These are phyloP conservation scores for Saposhnikovia divaricata DNA, from an alignment of 129 eudicot species.

Conservation along the genomic window DNA sequence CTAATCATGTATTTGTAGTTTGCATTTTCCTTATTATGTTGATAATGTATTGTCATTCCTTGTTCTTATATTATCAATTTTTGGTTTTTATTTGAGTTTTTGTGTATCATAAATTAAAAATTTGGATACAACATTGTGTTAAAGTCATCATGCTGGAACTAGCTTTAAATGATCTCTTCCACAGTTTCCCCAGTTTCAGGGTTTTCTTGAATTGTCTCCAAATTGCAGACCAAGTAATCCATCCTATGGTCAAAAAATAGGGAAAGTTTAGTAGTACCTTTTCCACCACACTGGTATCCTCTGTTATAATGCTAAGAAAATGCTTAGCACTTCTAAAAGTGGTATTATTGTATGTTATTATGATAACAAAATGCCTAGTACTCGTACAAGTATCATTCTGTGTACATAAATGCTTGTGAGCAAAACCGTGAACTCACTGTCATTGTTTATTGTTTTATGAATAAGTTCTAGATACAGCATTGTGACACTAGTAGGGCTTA, in stretches of 20 bases:
- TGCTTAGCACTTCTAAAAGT: background rate
- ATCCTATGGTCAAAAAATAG: constrained; percentile 54
- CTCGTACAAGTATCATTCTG: background rate
- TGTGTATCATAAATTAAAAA: too few species aligned
- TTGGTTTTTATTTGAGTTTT: too few species aligned
- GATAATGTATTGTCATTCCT: too few species aligned
- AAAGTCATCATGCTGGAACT: too few species aligned
- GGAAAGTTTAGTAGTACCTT: constrained; percentile 51
- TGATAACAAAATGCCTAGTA: constrained; percentile 3
- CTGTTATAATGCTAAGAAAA: constrained; percentile 26
- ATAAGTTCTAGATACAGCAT: background rate
- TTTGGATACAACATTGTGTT: too few species aligned
- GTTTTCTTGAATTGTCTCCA: constrained; percentile 31
- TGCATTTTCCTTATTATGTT: too few species aligned
- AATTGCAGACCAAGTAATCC: constrained; percentile 58
- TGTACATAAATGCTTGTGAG: background rate
- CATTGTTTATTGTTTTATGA: background rate
- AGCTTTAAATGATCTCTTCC: too few species aligned
- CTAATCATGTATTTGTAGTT: too few species aligned
- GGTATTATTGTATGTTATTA: constrained; percentile 39
- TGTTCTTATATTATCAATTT: too few species aligned
- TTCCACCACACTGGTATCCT: constrained; percentile 79
- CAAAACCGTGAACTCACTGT: constrained; percentile 30
- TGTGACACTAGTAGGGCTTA: too few species aligned
- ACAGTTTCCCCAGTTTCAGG: too few species aligned